Evolutionary conservation across 2,329 filamentous ascomycete genomes (phyloP).

Genomic region (Beauveria asiatica): DNA sequence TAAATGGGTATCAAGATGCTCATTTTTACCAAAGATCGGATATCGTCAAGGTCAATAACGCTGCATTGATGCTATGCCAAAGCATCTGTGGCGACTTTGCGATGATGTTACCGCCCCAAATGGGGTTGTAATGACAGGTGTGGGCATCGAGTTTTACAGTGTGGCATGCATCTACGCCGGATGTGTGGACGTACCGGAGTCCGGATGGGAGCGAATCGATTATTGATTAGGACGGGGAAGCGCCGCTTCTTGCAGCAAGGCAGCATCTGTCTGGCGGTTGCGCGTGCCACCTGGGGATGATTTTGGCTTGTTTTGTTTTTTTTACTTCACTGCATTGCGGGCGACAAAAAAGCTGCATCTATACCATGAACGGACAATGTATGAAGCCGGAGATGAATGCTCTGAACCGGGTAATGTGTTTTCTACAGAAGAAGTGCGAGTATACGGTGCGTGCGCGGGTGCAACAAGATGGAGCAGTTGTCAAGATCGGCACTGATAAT

Average conservation of each 20-base stretch:
- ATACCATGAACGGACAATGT: conserved; percentile 11
- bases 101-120: not conserved
- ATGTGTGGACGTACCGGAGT: conserved; percentile 8
- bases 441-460: not conserved
- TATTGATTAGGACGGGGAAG: conserved; percentile 6
- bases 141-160: conserved; percentile 2
- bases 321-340: conserved; percentile 12
- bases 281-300: not conserved
- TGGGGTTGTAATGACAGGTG: not conserved
- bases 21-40: not conserved
- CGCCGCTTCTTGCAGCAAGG: not conserved
- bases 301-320: conserved; percentile 9
- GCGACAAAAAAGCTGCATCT: conserved; percentile 12
- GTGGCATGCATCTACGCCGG: not conserved
- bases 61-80: not conserved
- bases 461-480: not conserved
- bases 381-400: conserved; percentile 3
- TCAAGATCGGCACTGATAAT: conserved; percentile 4
- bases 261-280: not conserved
- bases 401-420: conserved; percentile 10
- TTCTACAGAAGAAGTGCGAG: conserved; percentile 5
- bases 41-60: not conserved
- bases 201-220: conserved; percentile 12
- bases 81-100: not conserved
- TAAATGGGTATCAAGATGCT: conserved; percentile 21